Evolutionary conservation across 305 asterid species (phyloP), one percentile per base, ranked within the genome.

Genomic region (Caryopteris hybrid): DNA sequence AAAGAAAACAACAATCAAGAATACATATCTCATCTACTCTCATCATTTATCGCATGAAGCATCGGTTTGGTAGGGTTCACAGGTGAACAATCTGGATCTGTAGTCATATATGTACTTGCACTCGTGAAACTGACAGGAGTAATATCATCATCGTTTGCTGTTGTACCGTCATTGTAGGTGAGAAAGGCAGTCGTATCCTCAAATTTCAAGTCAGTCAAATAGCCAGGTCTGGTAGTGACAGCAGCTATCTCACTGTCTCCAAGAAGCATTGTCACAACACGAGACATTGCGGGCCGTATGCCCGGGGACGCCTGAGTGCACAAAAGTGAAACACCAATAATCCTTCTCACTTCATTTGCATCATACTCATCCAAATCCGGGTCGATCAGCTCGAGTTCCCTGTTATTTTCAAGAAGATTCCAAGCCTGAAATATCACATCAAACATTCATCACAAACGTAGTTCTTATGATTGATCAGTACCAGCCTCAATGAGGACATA

Each of bases 281-380:
- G 95, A 25, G 98, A 88, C 97, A 88, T 90, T 17, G 87, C 64
- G 2, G 98, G 98, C 17, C 95, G 84, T 46, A 84, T 43, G 18
- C 76, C 57, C 2, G 97, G 95, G 7, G 97, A 74, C 17, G 98
- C 76, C 75, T 93, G 97, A 8, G 92, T 92, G 85, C 96, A 92
- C 14, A 90, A 61, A 45, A 92, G 95, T 33, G 90, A 84, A 6
- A 89, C 80, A 45, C 81, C 88, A 4, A 85, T 84, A 11, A 86
- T 81, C 64, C 80, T 84, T 72, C 68, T 82, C 2, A 85, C 95
- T 71, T 78, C 93, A 14, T 78, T 55, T 4, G 56, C 83, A 1
- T 85, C 72, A 59, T 71, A 83, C 27, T 79, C 65, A 1, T 61
- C 22, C 51, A 92, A 12, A 8, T 57, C 73, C 1, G 78, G 47